Conservation (phyloP, 805 yeast species). For the Candida maris region DNA sequence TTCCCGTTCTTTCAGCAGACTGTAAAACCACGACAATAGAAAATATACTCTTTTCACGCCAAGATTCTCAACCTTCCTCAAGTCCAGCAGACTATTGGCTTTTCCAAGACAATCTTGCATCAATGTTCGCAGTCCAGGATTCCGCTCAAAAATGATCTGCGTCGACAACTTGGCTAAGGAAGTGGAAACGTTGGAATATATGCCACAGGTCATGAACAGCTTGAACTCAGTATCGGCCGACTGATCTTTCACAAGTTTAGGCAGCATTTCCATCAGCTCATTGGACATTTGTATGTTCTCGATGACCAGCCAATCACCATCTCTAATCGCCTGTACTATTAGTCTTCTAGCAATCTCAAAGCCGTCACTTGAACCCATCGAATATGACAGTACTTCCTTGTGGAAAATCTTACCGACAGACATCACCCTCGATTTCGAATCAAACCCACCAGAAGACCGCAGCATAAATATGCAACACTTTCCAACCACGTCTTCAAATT, state of each 20-base stretch:
- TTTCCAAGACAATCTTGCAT: constrained; percentile 27
- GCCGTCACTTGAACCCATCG: constrained; percentile 78
- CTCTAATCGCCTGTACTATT: constrained; percentile 41
- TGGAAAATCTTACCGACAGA: constrained; percentile 35
- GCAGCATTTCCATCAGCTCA: constrained; percentile 56
- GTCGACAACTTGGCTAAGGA: constrained; percentile 53
- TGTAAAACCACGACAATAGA: constrained; percentile 67
- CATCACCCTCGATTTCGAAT: constrained; percentile 56
- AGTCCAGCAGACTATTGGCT: constrained; percentile 24
- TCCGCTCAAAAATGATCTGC: constrained; percentile 57
- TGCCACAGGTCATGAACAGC: constrained; percentile 62
- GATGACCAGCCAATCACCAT: constrained; percentile 67
- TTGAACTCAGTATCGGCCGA: constrained; percentile 38
- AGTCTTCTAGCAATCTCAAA: constrained; percentile 51
- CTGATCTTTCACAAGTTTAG: constrained; percentile 38
- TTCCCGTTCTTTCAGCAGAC: constrained; percentile 54
- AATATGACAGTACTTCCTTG: constrained; percentile 39
- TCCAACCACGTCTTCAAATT: constrained; percentile 27
- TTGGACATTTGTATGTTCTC: constrained; percentile 79
- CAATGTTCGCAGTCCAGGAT: constrained; percentile 53
- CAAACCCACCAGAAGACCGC: constrained; percentile 59
- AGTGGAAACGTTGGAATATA: constrained; percentile 47
- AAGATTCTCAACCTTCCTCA: constrained; percentile 25
- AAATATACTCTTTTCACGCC: constrained; percentile 47
- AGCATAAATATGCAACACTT: constrained; percentile 42